phyloP scores from a whole-genome alignment of 2,329 filamentous ascomycete genomes.

The Pseudocercospora fuligena region DNA sequence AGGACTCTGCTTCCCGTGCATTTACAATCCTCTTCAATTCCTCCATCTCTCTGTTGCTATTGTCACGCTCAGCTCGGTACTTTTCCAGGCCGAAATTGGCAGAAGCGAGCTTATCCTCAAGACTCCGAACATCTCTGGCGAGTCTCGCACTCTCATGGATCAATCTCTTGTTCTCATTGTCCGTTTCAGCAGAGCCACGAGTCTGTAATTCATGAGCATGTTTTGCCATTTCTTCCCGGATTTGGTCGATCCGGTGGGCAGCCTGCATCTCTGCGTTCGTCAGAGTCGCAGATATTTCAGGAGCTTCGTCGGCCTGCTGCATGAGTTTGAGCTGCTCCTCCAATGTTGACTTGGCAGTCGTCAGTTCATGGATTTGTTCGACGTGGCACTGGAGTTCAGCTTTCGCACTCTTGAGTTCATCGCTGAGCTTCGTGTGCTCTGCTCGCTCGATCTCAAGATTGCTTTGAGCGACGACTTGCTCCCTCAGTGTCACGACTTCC shows the following conservation, averaged over 20 bases:
- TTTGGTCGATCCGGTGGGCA: background rate
- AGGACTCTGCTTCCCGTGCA: background rate
- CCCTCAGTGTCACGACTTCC: conserved; percentile 17
- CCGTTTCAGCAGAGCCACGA: conserved; percentile 19
- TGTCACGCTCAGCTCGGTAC: background rate
- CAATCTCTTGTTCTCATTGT: conserved; percentile 24
- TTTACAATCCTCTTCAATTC: background rate
- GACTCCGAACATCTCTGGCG: conserved; percentile 8
- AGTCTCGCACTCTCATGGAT: conserved; percentile 15
- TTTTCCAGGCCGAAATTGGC: conserved; percentile 3
- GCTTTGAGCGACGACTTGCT: background rate
- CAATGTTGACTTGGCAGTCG: background rate
- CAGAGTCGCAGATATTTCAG: background rate
- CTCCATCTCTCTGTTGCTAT: background rate
- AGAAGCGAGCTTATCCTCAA: conserved; percentile 14
- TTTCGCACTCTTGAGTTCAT: background rate
- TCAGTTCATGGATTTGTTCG: conserved; percentile 6
- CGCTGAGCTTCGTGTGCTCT: background rate
- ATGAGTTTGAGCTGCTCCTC: background rate
- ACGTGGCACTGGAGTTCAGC: conserved; percentile 6
- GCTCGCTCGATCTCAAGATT: background rate
- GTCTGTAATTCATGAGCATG: conserved; percentile 13
- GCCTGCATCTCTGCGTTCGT: background rate
- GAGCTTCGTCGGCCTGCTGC: background rate
- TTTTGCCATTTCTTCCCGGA: conserved; percentile 15